phyloP scores from a whole-genome alignment of 306 rosid genomes.

The Dicorynia guianensis region DNA sequence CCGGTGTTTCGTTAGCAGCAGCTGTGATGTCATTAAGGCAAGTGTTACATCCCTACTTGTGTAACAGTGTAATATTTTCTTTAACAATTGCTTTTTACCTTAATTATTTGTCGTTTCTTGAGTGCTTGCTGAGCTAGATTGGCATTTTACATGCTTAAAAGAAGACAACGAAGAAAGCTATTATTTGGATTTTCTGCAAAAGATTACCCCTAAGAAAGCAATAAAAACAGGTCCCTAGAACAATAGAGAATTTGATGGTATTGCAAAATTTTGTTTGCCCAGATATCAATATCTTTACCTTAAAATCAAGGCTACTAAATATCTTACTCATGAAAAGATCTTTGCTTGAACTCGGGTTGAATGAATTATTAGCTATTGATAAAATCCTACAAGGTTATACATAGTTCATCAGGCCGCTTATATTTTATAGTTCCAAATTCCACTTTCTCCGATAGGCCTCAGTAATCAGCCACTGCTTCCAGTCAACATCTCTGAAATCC shows the following conservation, averaged over 20 bases:
- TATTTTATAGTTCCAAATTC: neutral
- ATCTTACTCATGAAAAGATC: slow-evolving; percentile 4
- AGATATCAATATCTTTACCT: neutral
- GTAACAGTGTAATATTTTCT: neutral
- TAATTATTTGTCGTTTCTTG: neutral
- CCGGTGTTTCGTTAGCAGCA: slow-evolving; percentile 92
- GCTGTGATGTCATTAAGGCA: slow-evolving; percentile 93
- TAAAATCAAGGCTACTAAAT: neutral
- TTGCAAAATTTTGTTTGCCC: neutral
- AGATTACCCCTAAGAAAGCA: slow-evolving; percentile 30
- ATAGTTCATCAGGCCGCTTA: neutral
- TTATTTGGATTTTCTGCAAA: slow-evolving; percentile 34
- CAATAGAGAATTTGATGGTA: slow-evolving; percentile 21
- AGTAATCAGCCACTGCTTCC: slow-evolving; percentile 7
- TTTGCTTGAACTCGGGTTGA: slow-evolving; percentile 9
- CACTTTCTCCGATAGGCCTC: neutral
- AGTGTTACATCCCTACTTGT: neutral
- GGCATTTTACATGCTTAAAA: neutral
- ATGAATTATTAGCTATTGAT: neutral
- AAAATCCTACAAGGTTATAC: neutral
- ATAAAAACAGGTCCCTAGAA: slow-evolving; percentile 18
- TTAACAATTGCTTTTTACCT: neutral
- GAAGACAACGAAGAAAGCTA: slow-evolving; percentile 20
- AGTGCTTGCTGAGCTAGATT: slow-evolving; percentile 29
- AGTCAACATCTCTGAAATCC: no score